Base-by-base conservation (phyloP, 1,284 basidiomycete genomes). In the Trametes polyzona region DNA sequence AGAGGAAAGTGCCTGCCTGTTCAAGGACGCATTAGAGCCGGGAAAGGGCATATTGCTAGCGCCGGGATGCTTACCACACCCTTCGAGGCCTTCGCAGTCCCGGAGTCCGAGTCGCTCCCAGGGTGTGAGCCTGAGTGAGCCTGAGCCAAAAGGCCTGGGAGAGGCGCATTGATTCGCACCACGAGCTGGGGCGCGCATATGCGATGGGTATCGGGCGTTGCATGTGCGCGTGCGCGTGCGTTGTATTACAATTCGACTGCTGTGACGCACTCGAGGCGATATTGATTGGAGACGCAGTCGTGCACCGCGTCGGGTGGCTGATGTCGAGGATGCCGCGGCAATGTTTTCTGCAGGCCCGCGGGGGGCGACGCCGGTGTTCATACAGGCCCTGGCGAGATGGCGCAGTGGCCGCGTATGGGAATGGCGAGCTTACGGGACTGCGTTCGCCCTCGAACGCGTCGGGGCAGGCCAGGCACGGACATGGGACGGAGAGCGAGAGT, bases 11-110 rank as follows among this genome's bases (percentile, higher is more conserved):
- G 33, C 36, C 43, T 42, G 41, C 42, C 43, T 42, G 41, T 47
- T 52, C 40, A 39, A 51, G 33, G 44, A 49, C 50, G 50, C 56
- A 58, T 56, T 58, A 42, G 39, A 39, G 44, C 61, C 58, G 52
- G 55, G 61, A 59, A 63, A 47, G 58, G 61, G 19, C 61, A 59
- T 59, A 63, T 63, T 63, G 55, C 49, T 42, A 35, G 55, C 61
- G 61, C 61, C 41, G 41, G 33, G 23, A 17, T 59, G 61, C 49
- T 62, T 57, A 62, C 55, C 33, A 48, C 54, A 59, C 30, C 49
- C 50, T 59, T 52, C 58, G 53, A 52, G 49, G 44, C 40, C 44
- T 24, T 59, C 58, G 58, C 58, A 33, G 46, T 55, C 57, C 48
- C 52, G 35, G 23, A 11, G 29, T 41, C 52, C 42, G 52, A 48